These are phyloP conservation scores for Batrachochytrium dendrobatidis DNA, from an alignment of 371 early-diverging fungal genomes.

Conservation along the genomic window DNA sequence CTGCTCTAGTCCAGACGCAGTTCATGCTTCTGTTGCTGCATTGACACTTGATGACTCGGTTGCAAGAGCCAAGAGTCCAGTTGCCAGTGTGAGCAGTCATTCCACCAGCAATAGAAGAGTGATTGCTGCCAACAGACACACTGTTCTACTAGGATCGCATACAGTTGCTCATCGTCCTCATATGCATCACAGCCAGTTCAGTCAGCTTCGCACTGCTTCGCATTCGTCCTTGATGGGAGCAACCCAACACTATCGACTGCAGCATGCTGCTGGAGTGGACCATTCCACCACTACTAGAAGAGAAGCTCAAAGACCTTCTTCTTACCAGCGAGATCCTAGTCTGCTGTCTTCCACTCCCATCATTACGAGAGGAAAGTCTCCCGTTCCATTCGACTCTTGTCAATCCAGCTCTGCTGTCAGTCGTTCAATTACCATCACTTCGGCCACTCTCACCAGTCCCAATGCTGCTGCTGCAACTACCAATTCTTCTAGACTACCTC, in stretches of 20 bases:
- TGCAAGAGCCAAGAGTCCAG: neutral
- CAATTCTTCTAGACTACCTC: neutral
- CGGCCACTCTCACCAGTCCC: neutral
- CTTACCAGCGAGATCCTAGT: neutral
- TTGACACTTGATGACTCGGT: neutral
- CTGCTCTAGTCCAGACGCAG: neutral
- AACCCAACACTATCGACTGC: no score
- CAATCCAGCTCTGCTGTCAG: neutral
- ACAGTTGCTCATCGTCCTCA: neutral
- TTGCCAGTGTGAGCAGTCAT: neutral
- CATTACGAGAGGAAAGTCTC: neutral
- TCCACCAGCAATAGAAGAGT: neutral
- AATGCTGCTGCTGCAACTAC: neutral
- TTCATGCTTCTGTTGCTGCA: neutral
- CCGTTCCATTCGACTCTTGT: no score
- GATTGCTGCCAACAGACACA: slow-evolving; percentile 1
- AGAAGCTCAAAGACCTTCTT: no score
- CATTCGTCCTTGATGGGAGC: neutral
- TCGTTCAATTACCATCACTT: neutral
- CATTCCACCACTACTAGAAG: no score
- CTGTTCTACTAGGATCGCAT: neutral
- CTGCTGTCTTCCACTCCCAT: neutral
- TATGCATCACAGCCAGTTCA: neutral
- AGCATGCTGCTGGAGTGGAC: no score
- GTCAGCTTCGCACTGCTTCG: neutral